Conservation (phyloP, 2,329 filamentous ascomycete genomes). For the Podosphaera aphanis region DNA sequence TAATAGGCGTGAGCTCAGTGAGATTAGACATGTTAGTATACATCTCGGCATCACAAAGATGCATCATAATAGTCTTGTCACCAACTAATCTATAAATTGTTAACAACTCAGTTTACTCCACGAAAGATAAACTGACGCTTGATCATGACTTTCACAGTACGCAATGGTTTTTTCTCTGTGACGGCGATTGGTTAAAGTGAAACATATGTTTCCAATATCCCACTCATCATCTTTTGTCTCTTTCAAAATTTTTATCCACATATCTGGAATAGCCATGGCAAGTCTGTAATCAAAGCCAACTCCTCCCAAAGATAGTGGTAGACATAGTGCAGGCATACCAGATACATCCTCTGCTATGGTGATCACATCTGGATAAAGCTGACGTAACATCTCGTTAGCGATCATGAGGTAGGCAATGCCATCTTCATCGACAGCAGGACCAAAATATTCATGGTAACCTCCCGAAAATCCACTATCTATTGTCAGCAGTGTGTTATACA, state of each 20-base stretch:
- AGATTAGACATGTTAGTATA: conserved; percentile 93
- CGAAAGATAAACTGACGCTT: conserved; percentile 46
- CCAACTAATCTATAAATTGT: conserved; percentile 50
- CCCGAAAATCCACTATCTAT: conserved; percentile 64
- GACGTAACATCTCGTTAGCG: conserved; percentile 85
- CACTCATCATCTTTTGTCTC: conserved; percentile 70
- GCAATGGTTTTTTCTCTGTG: conserved; percentile 97
- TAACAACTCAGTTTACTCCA: conserved; percentile 7
- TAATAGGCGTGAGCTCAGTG: conserved; percentile 62
- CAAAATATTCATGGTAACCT: conserved; percentile 96
- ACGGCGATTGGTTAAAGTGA: conserved; percentile 74
- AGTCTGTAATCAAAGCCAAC: conserved; percentile 94
- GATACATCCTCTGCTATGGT: conserved; percentile 95
- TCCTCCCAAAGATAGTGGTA: conserved; percentile 65
- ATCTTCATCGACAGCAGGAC: conserved; percentile 69
- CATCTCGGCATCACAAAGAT: conserved; percentile 88
- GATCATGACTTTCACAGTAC: conserved; percentile 91
- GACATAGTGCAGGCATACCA: conserved; percentile 90
- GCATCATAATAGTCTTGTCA: conserved; percentile 94
- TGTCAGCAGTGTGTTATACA: conserved; percentile 5
- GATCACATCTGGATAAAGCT: conserved; percentile 67
- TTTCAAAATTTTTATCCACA: conserved; percentile 98
- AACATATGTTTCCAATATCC: conserved; percentile 69
- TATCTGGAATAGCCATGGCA: conserved; percentile 91
- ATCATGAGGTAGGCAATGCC: conserved; percentile 88